Evolutionary conservation across 2,329 filamentous ascomycete species (phyloP).

Genomic region (Colletotrichum gigasporum): DNA sequence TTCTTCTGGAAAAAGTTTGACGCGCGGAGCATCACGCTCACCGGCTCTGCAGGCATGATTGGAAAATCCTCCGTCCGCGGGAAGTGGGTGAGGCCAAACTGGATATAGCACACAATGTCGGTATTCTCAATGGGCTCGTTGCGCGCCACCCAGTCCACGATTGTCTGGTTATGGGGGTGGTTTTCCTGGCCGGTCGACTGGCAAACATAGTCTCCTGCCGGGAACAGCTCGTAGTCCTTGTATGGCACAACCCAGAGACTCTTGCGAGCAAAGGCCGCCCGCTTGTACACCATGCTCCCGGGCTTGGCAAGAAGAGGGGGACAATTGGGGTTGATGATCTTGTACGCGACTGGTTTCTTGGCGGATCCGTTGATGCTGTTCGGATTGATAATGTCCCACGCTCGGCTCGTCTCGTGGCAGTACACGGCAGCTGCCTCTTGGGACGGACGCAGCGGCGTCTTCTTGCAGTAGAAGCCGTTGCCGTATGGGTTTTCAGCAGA

Average conservation of each 20-base stretch:
- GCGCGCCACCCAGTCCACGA: constrained; percentile 2
- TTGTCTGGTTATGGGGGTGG: constrained; percentile 59
- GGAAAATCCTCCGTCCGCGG: constrained; percentile 66
- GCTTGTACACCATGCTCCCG: constrained; percentile 16
- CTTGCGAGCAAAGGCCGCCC: constrained; percentile 17
- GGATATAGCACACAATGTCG: constrained; percentile 65
- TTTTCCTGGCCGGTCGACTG: not conserved
- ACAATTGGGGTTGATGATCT: constrained; percentile 23
- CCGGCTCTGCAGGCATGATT: constrained; percentile 66
- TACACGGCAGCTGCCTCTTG: constrained; percentile 36
- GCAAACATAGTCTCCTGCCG: constrained; percentile 5
- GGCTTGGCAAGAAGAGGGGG: constrained; percentile 13
- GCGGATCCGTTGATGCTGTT: constrained; percentile 59
- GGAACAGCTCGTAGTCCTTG: constrained; percentile 8
- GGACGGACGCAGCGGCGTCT: constrained; percentile 37
- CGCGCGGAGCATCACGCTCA: constrained; percentile 58
- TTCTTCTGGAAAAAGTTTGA: constrained; percentile 63
- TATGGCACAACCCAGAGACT: constrained; percentile 3
- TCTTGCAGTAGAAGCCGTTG: constrained; percentile 70
- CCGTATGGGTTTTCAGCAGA: constrained; percentile 77
- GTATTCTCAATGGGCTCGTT: constrained; percentile 62
- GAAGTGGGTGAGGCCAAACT: constrained; percentile 65
- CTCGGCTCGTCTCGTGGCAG: constrained; percentile 24
- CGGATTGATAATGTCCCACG: constrained; percentile 54
- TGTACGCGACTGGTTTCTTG: constrained; percentile 42